phyloP scores from a whole-genome alignment of 768 basidiomycete species.

The Hericium coralloides region DNA sequence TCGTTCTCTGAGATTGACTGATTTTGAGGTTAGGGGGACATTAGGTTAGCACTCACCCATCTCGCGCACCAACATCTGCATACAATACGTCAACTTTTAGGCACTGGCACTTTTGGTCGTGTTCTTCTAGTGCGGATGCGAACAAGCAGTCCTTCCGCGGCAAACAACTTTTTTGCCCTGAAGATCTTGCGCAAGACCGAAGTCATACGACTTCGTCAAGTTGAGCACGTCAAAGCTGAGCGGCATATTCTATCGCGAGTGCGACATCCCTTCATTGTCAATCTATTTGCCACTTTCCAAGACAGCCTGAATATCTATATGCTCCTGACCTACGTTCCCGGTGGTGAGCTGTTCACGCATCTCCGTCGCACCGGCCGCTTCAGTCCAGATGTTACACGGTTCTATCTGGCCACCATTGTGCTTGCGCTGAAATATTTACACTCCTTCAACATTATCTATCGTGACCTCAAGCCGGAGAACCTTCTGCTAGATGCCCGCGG shows the following conservation, averaged over 20 bases:
- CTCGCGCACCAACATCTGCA: no score
- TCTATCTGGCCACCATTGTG: conserved; percentile 94
- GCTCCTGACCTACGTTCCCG: conserved; percentile 93
- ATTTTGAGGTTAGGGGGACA: conserved; percentile 76
- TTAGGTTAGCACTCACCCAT: conserved; percentile 39
- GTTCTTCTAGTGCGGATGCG: conserved; percentile 84
- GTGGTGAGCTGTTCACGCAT: conserved; percentile 96
- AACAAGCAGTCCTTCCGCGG: conserved; percentile 34
- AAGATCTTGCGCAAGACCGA: conserved; percentile 84
- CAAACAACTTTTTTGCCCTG: conserved; percentile 70
- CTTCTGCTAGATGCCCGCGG: conserved; percentile 91
- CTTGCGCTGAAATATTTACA: conserved; percentile 93
- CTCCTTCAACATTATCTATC: conserved; percentile 95
- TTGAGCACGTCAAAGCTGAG: conserved; percentile 97
- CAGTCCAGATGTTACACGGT: conserved; percentile 94
- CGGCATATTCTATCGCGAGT: conserved; percentile 87
- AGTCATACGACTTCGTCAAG: conserved; percentile 84
- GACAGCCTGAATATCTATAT: conserved; percentile 97
- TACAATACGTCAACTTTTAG: conserved; percentile 26
- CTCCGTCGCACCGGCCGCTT: conserved; percentile 91
- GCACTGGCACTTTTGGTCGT: conserved; percentile 93
- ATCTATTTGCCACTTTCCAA: conserved; percentile 92
- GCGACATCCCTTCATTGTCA: conserved; percentile 92
- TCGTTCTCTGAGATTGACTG: conserved; percentile 55
- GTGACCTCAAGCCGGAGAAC: conserved; percentile 98